A percentile compares a stretch with the other conserved stretches of the same genome.
These are phyloP conservation scores for Cercospora janseana DNA, from an alignment of 2,329 filamentous ascomycete species.

Conservation along the genomic window DNA sequence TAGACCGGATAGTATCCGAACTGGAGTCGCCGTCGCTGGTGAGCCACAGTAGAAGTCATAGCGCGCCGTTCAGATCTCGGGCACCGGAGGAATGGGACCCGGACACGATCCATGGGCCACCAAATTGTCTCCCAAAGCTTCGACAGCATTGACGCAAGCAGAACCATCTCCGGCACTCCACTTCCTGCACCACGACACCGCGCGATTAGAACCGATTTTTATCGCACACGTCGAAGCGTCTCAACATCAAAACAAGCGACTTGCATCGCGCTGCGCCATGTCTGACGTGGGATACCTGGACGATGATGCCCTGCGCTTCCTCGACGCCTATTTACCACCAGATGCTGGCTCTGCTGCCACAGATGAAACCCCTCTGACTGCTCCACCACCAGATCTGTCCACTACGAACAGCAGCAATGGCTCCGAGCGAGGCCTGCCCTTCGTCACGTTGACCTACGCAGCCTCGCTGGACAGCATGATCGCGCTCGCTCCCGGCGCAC, in stretches of 20 bases:
- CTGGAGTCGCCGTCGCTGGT: too few species aligned
- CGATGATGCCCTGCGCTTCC: constrained; percentile 44
- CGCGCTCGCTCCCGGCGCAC: constrained; percentile 69
- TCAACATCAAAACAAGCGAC: neutral
- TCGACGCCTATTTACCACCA: constrained; percentile 51
- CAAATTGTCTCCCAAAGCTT: too few species aligned
- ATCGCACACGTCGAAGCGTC: neutral
- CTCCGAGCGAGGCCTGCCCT: constrained; percentile 40
- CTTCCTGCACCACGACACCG: neutral
- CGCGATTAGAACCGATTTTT: neutral
- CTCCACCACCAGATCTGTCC: neutral
- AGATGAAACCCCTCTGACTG: constrained; percentile 9
- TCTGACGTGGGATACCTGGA: constrained; percentile 35
- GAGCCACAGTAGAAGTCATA: too few species aligned
- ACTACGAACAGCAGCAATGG: neutral
- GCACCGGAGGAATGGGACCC: too few species aligned
- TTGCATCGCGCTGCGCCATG: constrained; percentile 9
- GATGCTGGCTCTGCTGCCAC: constrained; percentile 6
- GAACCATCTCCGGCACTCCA: neutral
- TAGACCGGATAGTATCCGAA: too few species aligned
- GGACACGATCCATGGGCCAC: too few species aligned
- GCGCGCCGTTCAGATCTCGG: too few species aligned
- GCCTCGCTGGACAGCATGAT: constrained; percentile 82
- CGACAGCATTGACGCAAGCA: too few species aligned
- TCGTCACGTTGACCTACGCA: constrained; percentile 83